Evolutionary conservation across 345 rosid genomes (phyloP).

Genomic region (Pugionium cornutum): DNA sequence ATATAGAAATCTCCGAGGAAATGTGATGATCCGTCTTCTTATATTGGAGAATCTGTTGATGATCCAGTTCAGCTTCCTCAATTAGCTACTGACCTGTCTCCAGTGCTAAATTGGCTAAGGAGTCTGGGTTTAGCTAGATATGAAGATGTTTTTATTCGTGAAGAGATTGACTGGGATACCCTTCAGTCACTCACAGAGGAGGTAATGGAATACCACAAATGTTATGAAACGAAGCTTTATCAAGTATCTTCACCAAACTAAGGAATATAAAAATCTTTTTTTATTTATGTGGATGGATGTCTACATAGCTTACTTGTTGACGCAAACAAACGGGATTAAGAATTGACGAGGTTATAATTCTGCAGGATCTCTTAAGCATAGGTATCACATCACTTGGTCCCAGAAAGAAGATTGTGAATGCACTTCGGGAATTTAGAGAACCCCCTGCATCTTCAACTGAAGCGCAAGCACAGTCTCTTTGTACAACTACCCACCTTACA

Average conservation of each 20-base stretch:
- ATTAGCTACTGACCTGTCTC: slow-evolving; percentile 53
- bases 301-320: slow-evolving; percentile 6
- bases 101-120: slow-evolving; percentile 67
- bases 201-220: slow-evolving; percentile 41
- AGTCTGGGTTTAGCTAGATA: slow-evolving; percentile 66
- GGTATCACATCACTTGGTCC: slow-evolving; percentile 92
- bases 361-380: slow-evolving; percentile 69
- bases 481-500: slow-evolving; percentile 30
- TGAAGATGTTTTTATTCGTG: slow-evolving; percentile 64
- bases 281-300: too few species aligned
- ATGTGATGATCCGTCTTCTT: slow-evolving; percentile 30
- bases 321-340: background rate
- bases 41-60: slow-evolving; percentile 38
- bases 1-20: slow-evolving; percentile 44
- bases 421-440: slow-evolving; percentile 59
- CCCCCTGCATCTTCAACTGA: slow-evolving; percentile 32
- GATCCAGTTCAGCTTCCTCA: slow-evolving; percentile 44
- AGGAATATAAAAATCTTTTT: too few species aligned
- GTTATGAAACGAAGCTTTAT: background rate
- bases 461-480: slow-evolving; percentile 33
- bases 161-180: slow-evolving; percentile 92
- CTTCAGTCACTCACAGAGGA: slow-evolving; percentile 80
- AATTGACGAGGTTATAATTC: slow-evolving; percentile 4
- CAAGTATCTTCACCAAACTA: too few species aligned
- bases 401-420: slow-evolving; percentile 82